Conservation (phyloP, 495 filamentous ascomycete genomes). For the Penicillium malachiteum region DNA sequence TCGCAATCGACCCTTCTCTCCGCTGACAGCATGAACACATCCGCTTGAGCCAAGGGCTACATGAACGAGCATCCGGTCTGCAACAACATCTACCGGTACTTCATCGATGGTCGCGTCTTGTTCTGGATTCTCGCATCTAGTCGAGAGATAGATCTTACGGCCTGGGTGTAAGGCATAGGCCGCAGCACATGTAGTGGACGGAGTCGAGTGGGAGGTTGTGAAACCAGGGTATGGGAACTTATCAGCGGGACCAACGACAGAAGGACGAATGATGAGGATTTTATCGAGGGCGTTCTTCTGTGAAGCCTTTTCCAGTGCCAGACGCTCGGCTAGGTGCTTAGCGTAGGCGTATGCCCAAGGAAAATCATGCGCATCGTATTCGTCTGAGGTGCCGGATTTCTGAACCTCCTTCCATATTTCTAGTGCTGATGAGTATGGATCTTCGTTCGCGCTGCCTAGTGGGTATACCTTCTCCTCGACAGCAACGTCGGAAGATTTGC, state of each 20-base stretch:
- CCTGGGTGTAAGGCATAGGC: constrained; percentile 26
- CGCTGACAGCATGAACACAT: constrained; percentile 32
- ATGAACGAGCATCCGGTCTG: constrained; percentile 28
- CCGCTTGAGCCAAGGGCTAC: constrained; percentile 20
- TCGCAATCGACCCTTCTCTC: constrained; percentile 17
- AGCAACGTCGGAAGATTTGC: constrained; percentile 16
- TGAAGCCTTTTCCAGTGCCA: constrained; percentile 18
- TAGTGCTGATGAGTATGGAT: constrained; percentile 7
- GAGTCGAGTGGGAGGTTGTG: constrained; percentile 15
- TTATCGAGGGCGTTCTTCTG: constrained; percentile 20
- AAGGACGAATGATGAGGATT: constrained; percentile 26
- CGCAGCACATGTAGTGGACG: constrained; percentile 23
- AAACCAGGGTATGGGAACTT: constrained; percentile 23
- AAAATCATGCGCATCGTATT: constrained; percentile 26
- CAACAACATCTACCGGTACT: constrained; percentile 36
- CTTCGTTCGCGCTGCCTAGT: constrained; percentile 11
- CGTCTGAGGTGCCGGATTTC: constrained; percentile 19
- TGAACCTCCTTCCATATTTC: constrained; percentile 19
- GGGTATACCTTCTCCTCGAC: constrained; percentile 23
- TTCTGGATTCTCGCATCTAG: constrained; percentile 19
- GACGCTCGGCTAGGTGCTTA: constrained; percentile 24
- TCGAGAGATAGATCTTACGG: constrained; percentile 17
- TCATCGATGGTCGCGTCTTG: constrained; percentile 31
- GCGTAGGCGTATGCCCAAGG: constrained; percentile 29
- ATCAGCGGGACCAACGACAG: constrained; percentile 25